Evolutionary conservation across 805 yeast genomes (phyloP).

Genomic region (Brettanomyces custersianus): DNA sequence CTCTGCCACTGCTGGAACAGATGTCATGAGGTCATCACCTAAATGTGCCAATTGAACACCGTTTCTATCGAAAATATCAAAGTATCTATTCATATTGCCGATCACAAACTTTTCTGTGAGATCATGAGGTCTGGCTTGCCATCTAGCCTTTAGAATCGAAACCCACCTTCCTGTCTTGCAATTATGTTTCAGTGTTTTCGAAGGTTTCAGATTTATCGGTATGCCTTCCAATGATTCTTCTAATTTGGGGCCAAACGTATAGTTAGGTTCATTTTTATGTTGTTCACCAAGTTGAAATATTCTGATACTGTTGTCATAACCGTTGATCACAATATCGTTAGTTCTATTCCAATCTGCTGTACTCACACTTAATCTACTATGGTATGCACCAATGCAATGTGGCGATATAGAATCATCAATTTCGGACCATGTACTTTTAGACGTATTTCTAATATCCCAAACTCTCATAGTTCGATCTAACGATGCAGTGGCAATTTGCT

Average conservation of each 20-base stretch:
- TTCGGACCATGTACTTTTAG: slow-evolving; percentile 48
- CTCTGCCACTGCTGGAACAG: slow-evolving; percentile 85
- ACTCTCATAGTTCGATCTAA: slow-evolving; percentile 75
- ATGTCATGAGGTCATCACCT: slow-evolving; percentile 50
- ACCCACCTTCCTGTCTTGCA: slow-evolving; percentile 99
- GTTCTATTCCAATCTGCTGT: slow-evolving; percentile 74
- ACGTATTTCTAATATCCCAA: slow-evolving; percentile 72
- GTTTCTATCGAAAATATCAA: slow-evolving; percentile 70
- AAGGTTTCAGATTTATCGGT: slow-evolving; percentile 44
- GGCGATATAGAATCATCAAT: slow-evolving; percentile 40
- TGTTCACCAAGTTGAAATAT: slow-evolving; percentile 48
- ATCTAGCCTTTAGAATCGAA: slow-evolving; percentile 76
- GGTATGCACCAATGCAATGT: slow-evolving; percentile 48
- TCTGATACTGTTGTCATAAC: slow-evolving; percentile 80
- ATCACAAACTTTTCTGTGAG: slow-evolving; percentile 76
- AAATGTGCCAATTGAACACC: slow-evolving; percentile 78
- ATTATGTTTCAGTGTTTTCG: slow-evolving; percentile 66
- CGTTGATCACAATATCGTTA: slow-evolving; percentile 76
- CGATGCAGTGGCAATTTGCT: slow-evolving; percentile 80
- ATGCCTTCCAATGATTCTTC: slow-evolving; percentile 14
- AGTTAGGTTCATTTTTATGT: slow-evolving; percentile 13
- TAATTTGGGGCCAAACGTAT: slow-evolving; percentile 10
- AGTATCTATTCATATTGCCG: slow-evolving; percentile 84
- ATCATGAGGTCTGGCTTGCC: slow-evolving; percentile 72
- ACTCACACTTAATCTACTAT: slow-evolving; percentile 73